Conservation (phyloP, 2,329 filamentous ascomycete genomes). For the Calonectria montana region DNA sequence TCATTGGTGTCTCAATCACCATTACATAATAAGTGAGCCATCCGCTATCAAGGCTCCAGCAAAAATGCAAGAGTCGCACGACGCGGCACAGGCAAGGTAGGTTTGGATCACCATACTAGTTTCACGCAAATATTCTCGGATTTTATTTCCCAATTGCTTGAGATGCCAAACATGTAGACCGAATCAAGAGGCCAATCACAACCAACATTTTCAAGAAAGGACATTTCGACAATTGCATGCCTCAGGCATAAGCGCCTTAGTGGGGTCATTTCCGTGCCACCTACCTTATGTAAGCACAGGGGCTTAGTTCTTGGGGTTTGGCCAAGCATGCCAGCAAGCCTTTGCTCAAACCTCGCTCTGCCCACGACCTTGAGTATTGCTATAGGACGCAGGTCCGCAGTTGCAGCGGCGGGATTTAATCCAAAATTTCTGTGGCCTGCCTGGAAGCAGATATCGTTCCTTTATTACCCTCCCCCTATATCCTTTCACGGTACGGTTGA, state of each 20-base stretch:
- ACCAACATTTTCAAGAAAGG: not conserved
- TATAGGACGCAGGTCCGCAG: slow-evolving; percentile 46
- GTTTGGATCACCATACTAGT: not conserved
- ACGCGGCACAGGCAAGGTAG: not conserved
- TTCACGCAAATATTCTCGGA: not conserved
- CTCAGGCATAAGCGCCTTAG: slow-evolving; percentile 37
- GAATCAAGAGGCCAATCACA: too few species aligned
- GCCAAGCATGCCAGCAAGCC: slow-evolving; percentile 33
- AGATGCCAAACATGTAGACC: too few species aligned
- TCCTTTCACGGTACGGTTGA: slow-evolving; percentile 43
- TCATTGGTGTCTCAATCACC: not conserved
- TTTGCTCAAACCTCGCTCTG: slow-evolving; percentile 35
- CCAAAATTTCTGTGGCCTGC: slow-evolving; percentile 47
- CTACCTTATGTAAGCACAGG: slow-evolving; percentile 43
- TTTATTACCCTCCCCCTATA: slow-evolving; percentile 43
- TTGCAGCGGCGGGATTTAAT: slow-evolving; percentile 44
- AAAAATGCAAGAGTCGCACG: not conserved
- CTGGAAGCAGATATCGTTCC: slow-evolving; percentile 52
- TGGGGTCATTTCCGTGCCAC: slow-evolving; percentile 19
- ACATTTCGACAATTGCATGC: slow-evolving; percentile 10
- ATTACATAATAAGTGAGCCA: not conserved
- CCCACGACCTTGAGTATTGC: slow-evolving; percentile 36
- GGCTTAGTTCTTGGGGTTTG: slow-evolving; percentile 35
- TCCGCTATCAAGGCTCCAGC: not conserved
- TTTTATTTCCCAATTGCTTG: too few species aligned